Conservation (phyloP, 2,329 filamentous ascomycete genomes). For the Neonectria ditissima region DNA sequence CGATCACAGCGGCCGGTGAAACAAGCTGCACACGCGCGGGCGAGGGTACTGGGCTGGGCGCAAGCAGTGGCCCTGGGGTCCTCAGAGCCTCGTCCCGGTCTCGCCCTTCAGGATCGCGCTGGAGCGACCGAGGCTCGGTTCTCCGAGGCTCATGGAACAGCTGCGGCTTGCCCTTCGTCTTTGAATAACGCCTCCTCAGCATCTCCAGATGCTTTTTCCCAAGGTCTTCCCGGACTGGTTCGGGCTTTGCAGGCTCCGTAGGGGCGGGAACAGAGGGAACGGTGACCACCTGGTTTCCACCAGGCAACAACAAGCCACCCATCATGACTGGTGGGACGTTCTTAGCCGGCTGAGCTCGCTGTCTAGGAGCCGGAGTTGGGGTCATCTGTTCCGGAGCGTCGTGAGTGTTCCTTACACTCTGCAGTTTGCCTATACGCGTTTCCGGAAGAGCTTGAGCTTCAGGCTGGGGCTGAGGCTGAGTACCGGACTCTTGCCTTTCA, state of each 20-base stretch:
- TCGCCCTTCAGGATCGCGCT: background rate
- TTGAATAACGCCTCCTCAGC: background rate
- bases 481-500: background rate
- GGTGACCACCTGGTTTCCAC: background rate
- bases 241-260: background rate
- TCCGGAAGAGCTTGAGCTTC: no score
- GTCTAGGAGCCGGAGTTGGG: background rate
- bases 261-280: background rate
- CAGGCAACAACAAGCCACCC: constrained; percentile 13
- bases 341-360: background rate
- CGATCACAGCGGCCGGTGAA: background rate
- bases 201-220: constrained; percentile 10
- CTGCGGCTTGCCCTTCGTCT: constrained; percentile 6
- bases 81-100: background rate
- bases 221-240: background rate
- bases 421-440: background rate
- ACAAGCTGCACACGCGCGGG: constrained; percentile 13
- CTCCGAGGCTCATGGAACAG: constrained; percentile 12
- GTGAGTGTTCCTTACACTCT: background rate
- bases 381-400: background rate
- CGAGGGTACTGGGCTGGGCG: background rate
- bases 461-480: background rate
- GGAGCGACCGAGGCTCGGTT: background rate
- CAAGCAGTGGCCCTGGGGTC: background rate
- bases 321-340: constrained; percentile 3